A percentile compares a stretch with the other conserved stretches of the same genome.
phyloP scores from a whole-genome alignment of 805 yeast genomes.

The Metschnikowia hibisci region DNA sequence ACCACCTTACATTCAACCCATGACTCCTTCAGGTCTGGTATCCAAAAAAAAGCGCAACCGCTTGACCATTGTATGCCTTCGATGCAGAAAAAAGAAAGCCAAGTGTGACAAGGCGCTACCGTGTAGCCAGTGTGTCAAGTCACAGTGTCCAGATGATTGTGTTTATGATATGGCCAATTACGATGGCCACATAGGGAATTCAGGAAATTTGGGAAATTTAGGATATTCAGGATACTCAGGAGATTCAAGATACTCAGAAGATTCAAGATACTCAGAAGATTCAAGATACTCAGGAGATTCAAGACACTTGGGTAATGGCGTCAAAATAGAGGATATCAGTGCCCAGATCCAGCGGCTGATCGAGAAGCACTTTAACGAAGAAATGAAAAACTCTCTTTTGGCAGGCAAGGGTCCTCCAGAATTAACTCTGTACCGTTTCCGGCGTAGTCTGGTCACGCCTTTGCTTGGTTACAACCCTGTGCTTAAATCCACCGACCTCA shows the following conservation, averaged over 20 bases:
- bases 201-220: not conserved
- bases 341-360: conserved; percentile 1
- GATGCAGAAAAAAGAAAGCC: conserved; percentile 17
- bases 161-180: conserved; percentile 8
- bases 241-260: not conserved
- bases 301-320: not conserved
- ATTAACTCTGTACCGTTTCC: not conserved
- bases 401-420: not conserved
- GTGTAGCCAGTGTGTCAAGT: conserved; percentile 13
- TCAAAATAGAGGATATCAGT: not conserved
- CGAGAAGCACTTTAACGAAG: not conserved
- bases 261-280: too few species aligned
- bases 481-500: conserved; percentile 11
- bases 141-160: conserved; percentile 13
- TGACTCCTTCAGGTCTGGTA: conserved; percentile 1
- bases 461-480: conserved; percentile 15
- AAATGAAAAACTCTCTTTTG: not conserved
- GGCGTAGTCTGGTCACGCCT: not conserved
- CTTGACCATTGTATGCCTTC: conserved; percentile 15
- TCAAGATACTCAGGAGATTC: not conserved
- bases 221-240: too few species aligned
- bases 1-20: not conserved
- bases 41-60: conserved; percentile 12
- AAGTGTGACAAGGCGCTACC: conserved; percentile 15
- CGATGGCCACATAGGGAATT: not conserved